Evolutionary conservation across 2,329 filamentous ascomycete genomes (phyloP).

Genomic region (Ilyonectria sp.): DNA sequence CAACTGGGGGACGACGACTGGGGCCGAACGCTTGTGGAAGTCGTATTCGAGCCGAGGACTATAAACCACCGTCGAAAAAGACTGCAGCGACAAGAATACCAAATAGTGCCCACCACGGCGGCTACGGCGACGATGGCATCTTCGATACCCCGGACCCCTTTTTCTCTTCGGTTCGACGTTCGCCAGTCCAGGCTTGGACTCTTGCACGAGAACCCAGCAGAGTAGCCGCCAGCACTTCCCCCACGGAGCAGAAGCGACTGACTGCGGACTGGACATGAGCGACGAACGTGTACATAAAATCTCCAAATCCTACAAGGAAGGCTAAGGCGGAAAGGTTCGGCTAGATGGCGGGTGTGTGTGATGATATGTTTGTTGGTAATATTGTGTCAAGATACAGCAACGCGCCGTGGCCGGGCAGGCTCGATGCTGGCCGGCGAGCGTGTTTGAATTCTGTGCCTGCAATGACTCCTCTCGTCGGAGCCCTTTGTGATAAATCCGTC

Average conservation of each 20-base stretch:
- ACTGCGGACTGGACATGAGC: constrained; percentile 24
- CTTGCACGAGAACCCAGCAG: constrained; percentile 4
- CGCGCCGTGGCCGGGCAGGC: constrained; percentile 19
- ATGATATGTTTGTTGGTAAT: constrained; percentile 45
- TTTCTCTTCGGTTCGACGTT: constrained; percentile 36
- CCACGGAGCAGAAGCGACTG: constrained; percentile 15
- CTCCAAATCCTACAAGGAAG: constrained; percentile 40
- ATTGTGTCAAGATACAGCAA: constrained; percentile 41
- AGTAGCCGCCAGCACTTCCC: neutral
- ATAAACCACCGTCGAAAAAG: constrained; percentile 20
- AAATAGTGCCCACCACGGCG: constrained; percentile 10
- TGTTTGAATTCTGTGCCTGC: constrained; percentile 20
- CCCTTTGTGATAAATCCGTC: neutral
- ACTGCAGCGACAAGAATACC: constrained; percentile 23
- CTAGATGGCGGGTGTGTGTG: constrained; percentile 42
- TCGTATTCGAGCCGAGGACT: constrained; percentile 27
- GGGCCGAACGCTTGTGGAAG: constrained; percentile 23
- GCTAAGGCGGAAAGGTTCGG: constrained; percentile 21
- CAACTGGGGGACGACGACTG: constrained; percentile 19
- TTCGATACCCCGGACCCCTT: constrained; percentile 32
- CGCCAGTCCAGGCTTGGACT: constrained; percentile 16
- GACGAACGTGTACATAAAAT: constrained; percentile 44
- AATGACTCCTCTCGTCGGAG: neutral
- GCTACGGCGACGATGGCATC: constrained; percentile 21
- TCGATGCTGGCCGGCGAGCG: constrained; percentile 17